Conservation (phyloP, 257 asterid species). For the Solanum habrochaites region DNA sequence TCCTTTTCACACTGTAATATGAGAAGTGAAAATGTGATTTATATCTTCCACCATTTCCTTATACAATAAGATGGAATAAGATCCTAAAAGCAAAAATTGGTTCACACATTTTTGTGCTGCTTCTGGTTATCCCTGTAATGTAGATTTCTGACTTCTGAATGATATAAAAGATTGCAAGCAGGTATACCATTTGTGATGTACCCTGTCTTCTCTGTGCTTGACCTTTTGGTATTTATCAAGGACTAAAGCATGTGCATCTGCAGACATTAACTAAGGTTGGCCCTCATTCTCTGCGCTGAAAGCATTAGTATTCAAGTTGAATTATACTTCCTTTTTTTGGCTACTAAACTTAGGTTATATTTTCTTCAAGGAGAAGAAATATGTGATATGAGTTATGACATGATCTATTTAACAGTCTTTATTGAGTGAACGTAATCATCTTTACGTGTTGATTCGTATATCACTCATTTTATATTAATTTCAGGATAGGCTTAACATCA, state of each 20-base stretch:
- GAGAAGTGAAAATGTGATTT: neutral
- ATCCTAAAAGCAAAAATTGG: neutral
- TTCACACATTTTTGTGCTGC: neutral
- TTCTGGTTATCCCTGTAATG: neutral
- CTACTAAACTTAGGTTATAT: neutral
- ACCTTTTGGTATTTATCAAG: constrained; percentile 87
- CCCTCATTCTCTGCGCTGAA: neutral
- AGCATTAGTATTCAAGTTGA: neutral
- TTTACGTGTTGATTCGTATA: neutral
- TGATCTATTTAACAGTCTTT: neutral
- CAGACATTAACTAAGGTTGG: constrained; percentile 91
- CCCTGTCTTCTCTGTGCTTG: constrained; percentile 72
- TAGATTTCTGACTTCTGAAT: constrained; percentile 15
- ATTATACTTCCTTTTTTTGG: neutral
- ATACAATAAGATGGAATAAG: neutral
- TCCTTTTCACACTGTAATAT: neutral
- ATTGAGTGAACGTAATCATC: neutral
- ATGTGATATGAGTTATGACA: neutral
- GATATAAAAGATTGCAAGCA: constrained; percentile 50
- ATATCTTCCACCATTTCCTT: neutral
- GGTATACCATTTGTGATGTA: constrained; percentile 70
- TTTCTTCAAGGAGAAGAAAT: neutral
- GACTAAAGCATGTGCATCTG: constrained; percentile 86
- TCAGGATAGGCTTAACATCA: constrained; percentile 87
- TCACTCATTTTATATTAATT: neutral